phyloP scores from a whole-genome alignment of 208 protist genomes.

The Spongospora subterranea region DNA sequence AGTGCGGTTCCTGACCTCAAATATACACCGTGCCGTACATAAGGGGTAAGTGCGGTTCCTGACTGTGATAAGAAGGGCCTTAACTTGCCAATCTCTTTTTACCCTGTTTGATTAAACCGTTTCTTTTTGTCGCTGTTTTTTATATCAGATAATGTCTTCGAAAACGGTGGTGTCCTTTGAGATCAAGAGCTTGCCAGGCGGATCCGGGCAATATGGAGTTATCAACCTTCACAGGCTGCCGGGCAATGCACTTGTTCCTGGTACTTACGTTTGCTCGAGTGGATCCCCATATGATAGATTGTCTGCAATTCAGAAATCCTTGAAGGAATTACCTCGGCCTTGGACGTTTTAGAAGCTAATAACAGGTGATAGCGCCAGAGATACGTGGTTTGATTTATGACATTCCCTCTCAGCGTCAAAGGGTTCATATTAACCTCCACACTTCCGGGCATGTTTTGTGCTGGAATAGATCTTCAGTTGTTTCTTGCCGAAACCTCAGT shows the following conservation, averaged over 20 bases:
- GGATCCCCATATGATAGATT: neutral
- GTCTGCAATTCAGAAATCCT: neutral
- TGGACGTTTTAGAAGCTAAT: neutral
- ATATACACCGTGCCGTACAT: too few relatives aligned
- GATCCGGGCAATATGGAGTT: neutral
- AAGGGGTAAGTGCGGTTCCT: too few relatives aligned
- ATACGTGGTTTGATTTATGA: neutral
- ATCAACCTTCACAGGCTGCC: neutral
- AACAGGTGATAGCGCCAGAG: neutral
- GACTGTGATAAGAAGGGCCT: too few relatives aligned
- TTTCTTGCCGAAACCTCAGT: neutral
- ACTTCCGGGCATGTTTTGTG: neutral
- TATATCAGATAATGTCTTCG: too few relatives aligned
- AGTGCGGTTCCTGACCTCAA: too few relatives aligned
- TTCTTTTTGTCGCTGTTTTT: too few relatives aligned
- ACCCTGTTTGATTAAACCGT: too few relatives aligned
- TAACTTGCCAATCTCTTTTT: too few relatives aligned
- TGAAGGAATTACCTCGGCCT: neutral
- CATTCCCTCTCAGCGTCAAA: neutral
- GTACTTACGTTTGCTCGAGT: neutral
- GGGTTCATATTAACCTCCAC: constrained; percentile 22
- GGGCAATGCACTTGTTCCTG: neutral
- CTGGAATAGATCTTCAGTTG: constrained; percentile 11
- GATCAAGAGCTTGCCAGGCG: too few relatives aligned
- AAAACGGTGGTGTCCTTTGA: too few relatives aligned